Base-by-base conservation (phyloP, 2,329 filamentous ascomycete species). In the Beauveria caledonica region DNA sequence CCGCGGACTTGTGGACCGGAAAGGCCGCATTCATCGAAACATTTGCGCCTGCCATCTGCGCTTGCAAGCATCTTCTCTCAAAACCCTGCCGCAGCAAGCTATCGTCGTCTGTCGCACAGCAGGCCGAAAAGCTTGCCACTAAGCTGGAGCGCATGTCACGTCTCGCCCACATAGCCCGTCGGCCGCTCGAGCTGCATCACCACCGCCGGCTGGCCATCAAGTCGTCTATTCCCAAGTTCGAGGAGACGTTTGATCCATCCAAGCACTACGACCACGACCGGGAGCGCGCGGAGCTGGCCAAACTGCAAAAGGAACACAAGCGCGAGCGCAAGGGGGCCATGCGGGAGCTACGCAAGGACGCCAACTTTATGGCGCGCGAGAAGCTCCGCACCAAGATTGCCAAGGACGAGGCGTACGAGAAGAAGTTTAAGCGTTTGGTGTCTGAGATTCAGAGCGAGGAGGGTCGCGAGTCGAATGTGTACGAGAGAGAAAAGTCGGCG, bases 211-310 rank as follows among this genome's bases (percentile, higher is more conserved):
- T 96, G 3, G 87, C 94, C 23, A 96, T 97, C 78, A 92, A 93
- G 73, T 86, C 86, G 8, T 87, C 84, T 62, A 86, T 97, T 51
- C 94, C 94, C 74, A 96, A 96, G 74, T 99, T 97, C 77, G 94
- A 97, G 77, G 93, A 97, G 72, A 82, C 84, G 61, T 99, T 92
- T 82, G 94, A 96, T 73, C 94, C 94, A 3, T 86, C 89, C 77
- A 93, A 92, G 77, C 94, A 97, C 81, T 97, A 99, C 83, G 95
- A 99, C 71, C 92, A 92, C 1, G 89, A 99, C 75, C 87, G 87
- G 66, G 92, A 96, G 74, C 89, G 94, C 39, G 87, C 90, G 23
- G 92, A 97, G 70, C 76, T 89, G 63, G 86, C 86, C 70, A 94
- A 92, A 74, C 82, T 99, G 70, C 87, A 86, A 77, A 87, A 87